Base-by-base conservation (phyloP, 176 grass and related monocot genomes). In the Rhynchospora tenuis region DNA sequence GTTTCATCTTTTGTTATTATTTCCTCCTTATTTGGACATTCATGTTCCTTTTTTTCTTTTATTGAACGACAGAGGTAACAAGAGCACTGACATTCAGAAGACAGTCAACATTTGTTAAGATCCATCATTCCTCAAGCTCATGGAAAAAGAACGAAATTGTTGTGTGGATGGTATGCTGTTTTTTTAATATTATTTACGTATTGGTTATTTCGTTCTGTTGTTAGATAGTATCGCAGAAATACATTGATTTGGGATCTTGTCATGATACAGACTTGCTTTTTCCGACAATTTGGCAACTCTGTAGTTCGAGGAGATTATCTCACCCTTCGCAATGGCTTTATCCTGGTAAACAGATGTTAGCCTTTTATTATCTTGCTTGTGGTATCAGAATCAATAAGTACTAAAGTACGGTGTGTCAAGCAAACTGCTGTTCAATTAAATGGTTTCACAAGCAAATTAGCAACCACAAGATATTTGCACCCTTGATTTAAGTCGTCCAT, bases 241-340 rank as follows among this genome's bases (percentile, higher is more conserved):
- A 62, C 27, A 81, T 48, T 87, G 84, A 84, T 9, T 3, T 6
- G 68, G 56, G 47, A 11, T 83, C 78, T 31, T 87, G 44, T 44
- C 83, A 19, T 66, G 44, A 11, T 89, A 29, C 91, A 95, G 96
- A 93, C 90, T 75, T 95, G 96, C 85, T 98, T 98, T 81, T 84
- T 98, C 6, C 89, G 91, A 7, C 96, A 98, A 59, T 98, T 98
- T 84, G 93, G 92, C 76, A 86, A 88, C 43, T 98, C 93, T 86
- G 96, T 98, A 80, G 93, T 95, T 86, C 87, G 96, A 87, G 91
- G 92, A 60, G 96, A 98, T 80, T 98, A 95, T 56, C 91, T 98
- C 85, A 98, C 94, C 24, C 96, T 98, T 31, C 90, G 96, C 38
- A 90, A 86, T 70, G 96, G 96, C 84, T 99, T 99, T 88, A 95